These are phyloP conservation scores for Geranomyces variabilis DNA, from an alignment of 192 early-diverging fungal species.

Conservation along the genomic window DNA sequence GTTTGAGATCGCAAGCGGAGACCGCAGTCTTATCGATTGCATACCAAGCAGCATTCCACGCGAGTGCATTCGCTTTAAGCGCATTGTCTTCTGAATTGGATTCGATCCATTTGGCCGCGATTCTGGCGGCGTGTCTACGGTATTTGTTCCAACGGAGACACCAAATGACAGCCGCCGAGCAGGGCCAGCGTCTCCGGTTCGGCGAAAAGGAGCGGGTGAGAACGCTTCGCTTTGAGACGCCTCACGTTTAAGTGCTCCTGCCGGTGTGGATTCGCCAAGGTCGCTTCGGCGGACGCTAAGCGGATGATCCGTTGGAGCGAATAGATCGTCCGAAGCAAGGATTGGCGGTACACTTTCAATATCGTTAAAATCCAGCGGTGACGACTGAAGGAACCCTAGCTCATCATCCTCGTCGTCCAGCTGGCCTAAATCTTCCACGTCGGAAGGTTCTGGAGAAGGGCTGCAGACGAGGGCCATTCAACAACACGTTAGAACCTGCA, in stretches of 20 bases:
- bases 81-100: background rate
- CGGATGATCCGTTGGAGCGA: background rate
- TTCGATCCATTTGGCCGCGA: too few species aligned
- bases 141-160: too few species aligned
- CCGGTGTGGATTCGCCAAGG: background rate
- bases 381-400: background rate
- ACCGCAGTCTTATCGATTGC: background rate
- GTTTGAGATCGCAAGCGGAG: background rate
- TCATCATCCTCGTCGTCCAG: background rate
- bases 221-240: background rate
- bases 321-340: too few species aligned
- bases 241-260: background rate
- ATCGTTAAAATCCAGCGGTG: background rate
- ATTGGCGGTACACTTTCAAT: too few species aligned
- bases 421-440: background rate
- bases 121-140: too few species aligned
- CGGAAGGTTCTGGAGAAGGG: background rate
- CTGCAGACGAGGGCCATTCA: too few species aligned
- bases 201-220: background rate
- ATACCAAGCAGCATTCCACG: constrained; percentile 1
- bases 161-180: too few species aligned
- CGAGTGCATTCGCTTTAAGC: background rate
- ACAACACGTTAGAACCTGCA: too few species aligned
- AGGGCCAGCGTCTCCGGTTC: too few species aligned
- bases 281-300: background rate